phyloP scores from a whole-genome alignment of 2,329 filamentous ascomycete genomes.

The Xylariaceae sp. region DNA sequence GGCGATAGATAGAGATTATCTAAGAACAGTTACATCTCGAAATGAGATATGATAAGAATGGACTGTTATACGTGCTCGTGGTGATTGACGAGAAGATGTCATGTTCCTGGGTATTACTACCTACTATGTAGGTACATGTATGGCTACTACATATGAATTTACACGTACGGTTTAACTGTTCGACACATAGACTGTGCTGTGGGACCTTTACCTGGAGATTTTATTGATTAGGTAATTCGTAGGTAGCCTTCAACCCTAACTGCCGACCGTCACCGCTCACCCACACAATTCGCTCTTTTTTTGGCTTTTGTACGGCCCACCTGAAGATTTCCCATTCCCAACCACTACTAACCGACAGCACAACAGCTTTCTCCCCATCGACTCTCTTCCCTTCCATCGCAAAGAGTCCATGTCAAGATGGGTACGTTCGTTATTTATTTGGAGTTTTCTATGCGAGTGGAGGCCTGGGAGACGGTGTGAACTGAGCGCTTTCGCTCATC shows the following conservation, averaged over 20 bases:
- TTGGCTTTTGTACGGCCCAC: slow-evolving; percentile 19
- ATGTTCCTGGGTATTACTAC: no score
- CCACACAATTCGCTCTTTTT: slow-evolving; percentile 34
- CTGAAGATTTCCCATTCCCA: slow-evolving; percentile 22
- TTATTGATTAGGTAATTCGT: no score
- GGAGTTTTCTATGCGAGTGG: slow-evolving; percentile 45
- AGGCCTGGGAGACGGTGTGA: slow-evolving; percentile 25
- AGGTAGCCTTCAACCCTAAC: slow-evolving; percentile 43
- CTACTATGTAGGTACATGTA: no score
- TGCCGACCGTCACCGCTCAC: slow-evolving; percentile 49
- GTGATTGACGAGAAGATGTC: no score
- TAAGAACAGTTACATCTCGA: neutral
- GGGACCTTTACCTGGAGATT: no score
- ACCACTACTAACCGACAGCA: slow-evolving; percentile 40
- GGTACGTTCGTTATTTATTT: slow-evolving; percentile 56
- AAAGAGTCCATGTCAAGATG: slow-evolving; percentile 57
- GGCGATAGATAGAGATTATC: neutral
- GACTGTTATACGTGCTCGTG: no score
- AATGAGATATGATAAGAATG: neutral
- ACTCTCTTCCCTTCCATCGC: slow-evolving; percentile 37
- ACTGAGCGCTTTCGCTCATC: neutral
- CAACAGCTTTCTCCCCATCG: slow-evolving; percentile 45
- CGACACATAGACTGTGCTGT: no score
- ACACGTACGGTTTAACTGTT: no score
- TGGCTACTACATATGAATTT: no score